phyloP scores from a whole-genome alignment of 1,139 yeast species.

The Scheffersomyces illinoinensis region DNA sequence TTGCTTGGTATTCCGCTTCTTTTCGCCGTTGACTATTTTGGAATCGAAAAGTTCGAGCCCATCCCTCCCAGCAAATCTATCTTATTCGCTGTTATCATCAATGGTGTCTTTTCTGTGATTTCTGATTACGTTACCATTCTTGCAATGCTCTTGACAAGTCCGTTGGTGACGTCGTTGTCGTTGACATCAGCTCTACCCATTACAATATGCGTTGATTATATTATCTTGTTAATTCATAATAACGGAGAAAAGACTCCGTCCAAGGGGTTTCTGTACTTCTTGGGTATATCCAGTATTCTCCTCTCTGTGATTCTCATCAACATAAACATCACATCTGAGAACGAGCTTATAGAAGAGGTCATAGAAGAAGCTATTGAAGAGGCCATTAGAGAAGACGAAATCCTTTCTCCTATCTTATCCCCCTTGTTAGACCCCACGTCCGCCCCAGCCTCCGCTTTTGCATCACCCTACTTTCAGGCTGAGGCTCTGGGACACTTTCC shows the following conservation, averaged over 20 bases:
- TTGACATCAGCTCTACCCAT: slow-evolving; percentile 55
- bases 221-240: slow-evolving; percentile 27
- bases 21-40: slow-evolving; percentile 29
- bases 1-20: slow-evolving; percentile 41
- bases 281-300: slow-evolving; percentile 49
- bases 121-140: slow-evolving; percentile 52
- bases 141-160: slow-evolving; percentile 56
- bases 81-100: slow-evolving; percentile 33
- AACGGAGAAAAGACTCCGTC: slow-evolving; percentile 19
- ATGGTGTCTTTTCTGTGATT: slow-evolving; percentile 47
- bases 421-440: slow-evolving; percentile 29
- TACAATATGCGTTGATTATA: slow-evolving; percentile 48
- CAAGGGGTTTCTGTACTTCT: slow-evolving; percentile 33
- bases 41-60: slow-evolving; percentile 40
- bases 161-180: slow-evolving; percentile 53
- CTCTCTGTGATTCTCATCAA: slow-evolving; percentile 50
- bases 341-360: slow-evolving; percentile 47
- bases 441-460: slow-evolving; percentile 9
- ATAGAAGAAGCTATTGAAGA: slow-evolving; percentile 51
- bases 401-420: slow-evolving; percentile 47
- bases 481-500: slow-evolving; percentile 1
- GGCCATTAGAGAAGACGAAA: slow-evolving; percentile 48
- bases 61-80: slow-evolving; percentile 43
- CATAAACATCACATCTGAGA: slow-evolving; percentile 41
- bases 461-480: slow-evolving; percentile 2